Conservation (phyloP, 2,329 filamentous ascomycete species). For the Diplodia corticola region DNA sequence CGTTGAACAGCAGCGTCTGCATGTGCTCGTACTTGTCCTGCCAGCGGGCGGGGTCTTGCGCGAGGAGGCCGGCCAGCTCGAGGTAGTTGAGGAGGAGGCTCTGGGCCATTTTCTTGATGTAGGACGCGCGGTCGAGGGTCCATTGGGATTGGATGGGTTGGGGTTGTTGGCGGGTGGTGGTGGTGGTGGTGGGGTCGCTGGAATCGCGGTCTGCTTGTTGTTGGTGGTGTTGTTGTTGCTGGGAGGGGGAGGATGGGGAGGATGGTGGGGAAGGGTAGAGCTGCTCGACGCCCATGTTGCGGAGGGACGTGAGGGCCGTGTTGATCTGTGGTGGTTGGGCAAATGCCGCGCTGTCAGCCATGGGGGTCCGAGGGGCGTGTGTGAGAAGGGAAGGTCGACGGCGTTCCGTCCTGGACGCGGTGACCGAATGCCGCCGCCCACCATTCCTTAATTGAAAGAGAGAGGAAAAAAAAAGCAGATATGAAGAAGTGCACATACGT, state of each 20-base stretch:
- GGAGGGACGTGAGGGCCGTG: conserved; percentile 65
- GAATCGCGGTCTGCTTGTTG: background rate
- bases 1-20: conserved; percentile 81
- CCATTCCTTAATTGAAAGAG: no score
- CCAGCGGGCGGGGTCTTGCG: conserved; percentile 63
- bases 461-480: background rate
- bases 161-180: background rate
- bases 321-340: conserved; percentile 43
- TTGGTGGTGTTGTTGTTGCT: background rate
- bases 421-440: background rate
- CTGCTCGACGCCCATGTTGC: conserved; percentile 69
- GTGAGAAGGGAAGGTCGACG: no score
- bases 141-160: conserved; percentile 46
- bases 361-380: no score
- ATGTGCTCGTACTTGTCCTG: conserved; percentile 75
- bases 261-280: conserved; percentile 58
- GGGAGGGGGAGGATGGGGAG: conserved; percentile 24
- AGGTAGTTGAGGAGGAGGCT: conserved; percentile 86
- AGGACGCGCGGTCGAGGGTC: conserved; percentile 54
- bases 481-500: background rate
- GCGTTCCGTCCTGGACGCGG: no score
- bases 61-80: conserved; percentile 73
- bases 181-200: conserved; percentile 47
- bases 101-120: conserved; percentile 77
- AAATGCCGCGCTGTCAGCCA: background rate